Base-by-base conservation (phyloP, 139 green algal genomes). In the Chlamydomonas eustigma region DNA sequence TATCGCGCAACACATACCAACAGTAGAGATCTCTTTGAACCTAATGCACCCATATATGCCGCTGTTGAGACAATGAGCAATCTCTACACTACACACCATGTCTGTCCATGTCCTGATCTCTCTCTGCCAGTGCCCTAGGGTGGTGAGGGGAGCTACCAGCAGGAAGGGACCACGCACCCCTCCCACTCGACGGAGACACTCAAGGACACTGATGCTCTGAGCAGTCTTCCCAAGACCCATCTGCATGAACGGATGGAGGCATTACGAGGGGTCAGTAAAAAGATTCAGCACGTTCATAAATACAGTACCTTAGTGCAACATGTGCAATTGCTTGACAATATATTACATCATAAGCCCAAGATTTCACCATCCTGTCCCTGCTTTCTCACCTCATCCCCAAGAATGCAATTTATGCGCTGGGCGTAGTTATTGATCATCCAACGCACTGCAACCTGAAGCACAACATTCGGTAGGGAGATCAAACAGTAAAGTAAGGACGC, bases 211-310 rank as follows among this genome's bases (percentile, higher is more conserved):
- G 52, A 97, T 95, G 50, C 80, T 87, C 89, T 96, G 90, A 39
- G 88, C 84, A 2, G 90, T 95, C 84, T 98, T 98, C 65, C 94
- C 94, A 31, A 98, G 89, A 2, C 94, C 94, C 94, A 97, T 97
- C 89, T 94, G 86, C 63, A 73, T 2, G 1, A 0, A 70, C 22
- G 24, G n/a, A 70, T 70, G 63, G n/a, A 18, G 12, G n/a, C 24
- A 70, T 28, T 22, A 28, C 12, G 22, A n/a, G 32, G 18, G 63
- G 22, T 18, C 63, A 70, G 63, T 28, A 70, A 30, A 18, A 70
- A 70, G 18, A 63, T 30, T 30, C 24, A 24, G 18, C 18, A n/a
- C n/a, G n/a, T n/a, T n/a, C n/a, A n/a, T n/a, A n/a, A n/a, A n/a
- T n/a, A n/a, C n/a, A n/a, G n/a, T n/a, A n/a, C n/a, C n/a, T n/a